Evolutionary conservation across 371 early-diverging fungal species (phyloP), one percentile per base, ranked within the genome.

Genomic region (Mucor irregularis): DNA sequence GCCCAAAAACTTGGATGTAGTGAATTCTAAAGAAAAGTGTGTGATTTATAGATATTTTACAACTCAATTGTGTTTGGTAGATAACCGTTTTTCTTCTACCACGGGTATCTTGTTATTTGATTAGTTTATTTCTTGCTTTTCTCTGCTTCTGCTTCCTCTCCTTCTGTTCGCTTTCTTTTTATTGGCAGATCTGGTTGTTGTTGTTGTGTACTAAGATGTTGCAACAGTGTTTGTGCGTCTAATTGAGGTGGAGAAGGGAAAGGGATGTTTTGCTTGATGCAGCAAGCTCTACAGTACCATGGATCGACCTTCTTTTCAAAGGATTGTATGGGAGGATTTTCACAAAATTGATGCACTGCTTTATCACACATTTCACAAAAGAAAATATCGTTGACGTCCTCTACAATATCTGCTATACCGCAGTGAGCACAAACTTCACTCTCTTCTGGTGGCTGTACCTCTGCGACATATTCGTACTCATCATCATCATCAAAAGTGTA

Each of bases 291-390:
- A 55, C 80, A 80, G 29, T 53, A 68, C 80, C 80, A 80, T 16
- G 80, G 80, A 40, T 76, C 74, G 5, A 72, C 33, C 1, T 73
- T 47, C 6, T 61, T 60, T 53, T 80, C 80, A 25, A 58, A 76
- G 4, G 50, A 11, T 26, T 56, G 53, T 24, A 80, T 68, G 4
- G 64, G 69, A 8, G 80, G 80, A 4, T 59, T 50, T 28, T 73
- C 76, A 49, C 80, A 80, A 5, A 76, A 33, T 30, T 76, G 76
- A 53, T 80, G 80, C 0, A 80, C 71, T 11, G 71, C 70, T 43
- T 48, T 35, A 45, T 76, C 54, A 49, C 80, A 80, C 3, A 45
- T 21, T 28, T 80, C 80, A 39, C 80, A 80, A 42, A 69, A 64
- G 42, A 74, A 80, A 13, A 80, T 73, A 25, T 73, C 70, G 45